Base-by-base conservation (phyloP, 75 land plant genomes). In the Adiantum capillusveneris region DNA sequence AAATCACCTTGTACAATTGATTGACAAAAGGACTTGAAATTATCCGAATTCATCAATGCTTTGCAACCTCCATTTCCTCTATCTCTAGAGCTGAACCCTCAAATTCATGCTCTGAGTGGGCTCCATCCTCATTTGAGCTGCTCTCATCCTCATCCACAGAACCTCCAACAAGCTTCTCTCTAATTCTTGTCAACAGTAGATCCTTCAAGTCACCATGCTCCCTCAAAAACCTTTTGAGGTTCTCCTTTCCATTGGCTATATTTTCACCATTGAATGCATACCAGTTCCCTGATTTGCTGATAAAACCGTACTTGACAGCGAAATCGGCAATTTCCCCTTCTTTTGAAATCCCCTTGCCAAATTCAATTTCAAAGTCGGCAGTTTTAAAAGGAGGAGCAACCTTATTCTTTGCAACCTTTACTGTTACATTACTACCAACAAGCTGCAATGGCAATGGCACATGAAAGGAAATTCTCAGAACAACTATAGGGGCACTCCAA, bases 371-470 rank as follows among this genome's bases (percentile, higher is more conserved):
- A 73, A 85, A 82, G 29, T 77, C 68, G 7, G 79, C 90, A 14
- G 79, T 77, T 46, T 67, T 85, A 68, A 85, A 88, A 44, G 90
- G 94, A 59, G 90, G 94, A 12, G 94, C 90, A 54, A 71, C 75
- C 60, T 88, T 88, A 75, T 88, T 88, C 66, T 85, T 88, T 37
- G 77, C 86, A 49, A 88, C 60, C 65, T 80, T 80, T 44, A 88
- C 94, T 24, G 37, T 30, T 28, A 82, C 80, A 63, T 76, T 72
- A 62, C 83, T 85, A 37, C 89, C 89, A 19, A 76, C 13, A 29
- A 67, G 71, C 89, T 85, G 67, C 42, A 69, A 34, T 5, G 9
- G 9, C 3, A 34, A 34, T 9, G 9, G 9, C 37, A 34, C 9
- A 5, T 34, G 37, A 34, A 34, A 9, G 37, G 9, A 34, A 34